Base-by-base conservation (phyloP, 2,329 filamentous ascomycete genomes). In the Parasarocladium wereldwijsianum region DNA sequence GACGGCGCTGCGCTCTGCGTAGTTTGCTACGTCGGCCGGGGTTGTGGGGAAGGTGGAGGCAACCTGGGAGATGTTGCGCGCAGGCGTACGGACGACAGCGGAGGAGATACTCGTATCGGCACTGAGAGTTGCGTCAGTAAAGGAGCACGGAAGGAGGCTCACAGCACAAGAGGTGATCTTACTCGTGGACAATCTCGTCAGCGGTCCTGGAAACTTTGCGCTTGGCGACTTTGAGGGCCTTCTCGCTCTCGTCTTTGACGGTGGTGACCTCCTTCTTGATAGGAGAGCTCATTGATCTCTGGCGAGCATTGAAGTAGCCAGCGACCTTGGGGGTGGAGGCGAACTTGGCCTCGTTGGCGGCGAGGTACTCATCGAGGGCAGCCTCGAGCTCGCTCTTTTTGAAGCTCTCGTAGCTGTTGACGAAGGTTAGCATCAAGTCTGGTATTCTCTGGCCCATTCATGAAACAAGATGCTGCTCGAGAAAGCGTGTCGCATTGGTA, bases 361-460 rank as follows among this genome's bases (percentile, higher is more conserved):
- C 64, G 26, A 93, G 69, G 54, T 74, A 76, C 26, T 76, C 66
- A 43, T 92, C 80, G 38, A 93, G 70, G 25, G 69, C 69, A 35
- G 66, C 52, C 47, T 87, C 82, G 36, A 96, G 70, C 28, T 93
- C 84, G 39, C 65, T 62, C 57, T 93, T 93, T 52, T 78, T 80
- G 39, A 77, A 58, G 33, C 65, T 62, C 40, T 82, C 73, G 46
- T 70, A 75, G 46, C 80, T 86, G 46, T 12, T 32, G 10, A 17
- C 3, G 11, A 17, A 21, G 21, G 38, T 33, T 25, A 26, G 30
- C 22, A 9, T 23, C 20, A 4, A 13, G 12, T 16, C 10, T 17
- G 17, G 5, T 17, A 5, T 17, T 25, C 26, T 29, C 12, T 19
- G n/a, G 8, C 20, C 20, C n/a, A n/a, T n/a, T n/a, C n/a, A n/a